These are phyloP conservation scores for Tuber indicum DNA, from an alignment of 495 filamentous ascomycete genomes.

Conservation along the genomic window DNA sequence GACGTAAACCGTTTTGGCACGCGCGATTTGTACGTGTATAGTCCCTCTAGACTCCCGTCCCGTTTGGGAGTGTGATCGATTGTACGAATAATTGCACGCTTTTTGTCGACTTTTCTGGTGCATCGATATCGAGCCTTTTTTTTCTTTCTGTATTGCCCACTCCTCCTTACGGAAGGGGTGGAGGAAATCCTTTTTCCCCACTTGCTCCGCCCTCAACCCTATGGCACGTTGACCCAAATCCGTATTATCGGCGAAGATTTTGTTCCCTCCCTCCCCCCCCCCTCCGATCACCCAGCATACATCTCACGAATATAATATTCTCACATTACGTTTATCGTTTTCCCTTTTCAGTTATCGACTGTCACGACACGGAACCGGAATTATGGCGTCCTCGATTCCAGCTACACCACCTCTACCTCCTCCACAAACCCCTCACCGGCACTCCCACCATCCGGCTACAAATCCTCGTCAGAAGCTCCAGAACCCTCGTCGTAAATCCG, in stretches of 20 bases:
- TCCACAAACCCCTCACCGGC: conserved; percentile 24
- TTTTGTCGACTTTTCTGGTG: background rate
- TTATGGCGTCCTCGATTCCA: conserved; percentile 28
- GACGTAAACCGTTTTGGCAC: background rate
- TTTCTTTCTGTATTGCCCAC: background rate
- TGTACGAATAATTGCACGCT: background rate
- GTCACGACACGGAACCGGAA: background rate
- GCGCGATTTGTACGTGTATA: background rate
- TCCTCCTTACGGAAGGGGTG: background rate
- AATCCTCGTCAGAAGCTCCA: conserved; percentile 17
- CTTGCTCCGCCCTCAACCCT: background rate
- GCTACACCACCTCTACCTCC: conserved; percentile 16
- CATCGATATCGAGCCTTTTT: background rate
- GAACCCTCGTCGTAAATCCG: conserved; percentile 34
- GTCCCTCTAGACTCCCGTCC: background rate
- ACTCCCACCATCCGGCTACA: conserved; percentile 28
- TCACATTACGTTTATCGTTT: background rate
- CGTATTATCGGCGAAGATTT: background rate
- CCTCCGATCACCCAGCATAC: background rate
- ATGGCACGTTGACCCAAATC: background rate
- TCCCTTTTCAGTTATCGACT: background rate
- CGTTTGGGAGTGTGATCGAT: background rate
- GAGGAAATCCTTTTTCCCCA: background rate
- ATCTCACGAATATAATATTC: background rate
- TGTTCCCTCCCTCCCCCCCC: background rate